Evolutionary conservation across 225 moss, liverwort and hornwort genomes (phyloP), one percentile per base, ranked within the genome.

Genomic region (Marchantia polymorpha): DNA sequence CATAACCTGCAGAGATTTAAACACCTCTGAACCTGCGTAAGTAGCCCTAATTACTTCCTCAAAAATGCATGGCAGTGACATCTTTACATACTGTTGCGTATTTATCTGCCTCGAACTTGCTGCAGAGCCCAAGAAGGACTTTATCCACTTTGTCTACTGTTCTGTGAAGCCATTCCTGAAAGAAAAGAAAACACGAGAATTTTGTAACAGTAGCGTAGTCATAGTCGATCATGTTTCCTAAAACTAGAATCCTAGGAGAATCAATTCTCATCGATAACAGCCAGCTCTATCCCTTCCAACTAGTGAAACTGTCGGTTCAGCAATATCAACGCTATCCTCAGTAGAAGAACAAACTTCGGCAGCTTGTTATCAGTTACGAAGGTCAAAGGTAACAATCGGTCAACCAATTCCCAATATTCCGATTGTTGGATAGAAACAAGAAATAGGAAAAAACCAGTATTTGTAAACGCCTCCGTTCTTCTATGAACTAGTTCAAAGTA

Each of bases 141-240:
- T 81, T 85, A 82, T 99, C 93, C 29, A 99, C 91, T 82, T 83
- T 93, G 78, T 88, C 88, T 56, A 95, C 90, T 22, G 91, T 95
- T 85, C 81, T 89, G 75, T 95, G 99, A 69, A 99, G 80, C 99
- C 99, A 99, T 60, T 94, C 94, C 97, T 97, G 88, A 72, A 81
- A 9, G 16, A 9, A 16, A 11, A 78, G 67, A 50, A 56, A 56
- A 47, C 22, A 49, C 39, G 39, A 39, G 39, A 39, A 39, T 39
- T 39, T 2, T 39, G 39, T 39, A 39, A 39, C 39, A 39, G 39
- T 2, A 39, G 39, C 39, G 39, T 39, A 39, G 39, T 39, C 39
- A 39, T 39, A 60, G 22, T 22, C 22, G 59, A 39, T 39, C 39
- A 39, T 39, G 39, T 39, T 39, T 39, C 39, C 39, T 2, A 39